Percentiles rank a stretch among this genome's conserved stretches.
Conservation (phyloP, 2,329 filamentous ascomycete species). For the Fusarium avenaceum region DNA sequence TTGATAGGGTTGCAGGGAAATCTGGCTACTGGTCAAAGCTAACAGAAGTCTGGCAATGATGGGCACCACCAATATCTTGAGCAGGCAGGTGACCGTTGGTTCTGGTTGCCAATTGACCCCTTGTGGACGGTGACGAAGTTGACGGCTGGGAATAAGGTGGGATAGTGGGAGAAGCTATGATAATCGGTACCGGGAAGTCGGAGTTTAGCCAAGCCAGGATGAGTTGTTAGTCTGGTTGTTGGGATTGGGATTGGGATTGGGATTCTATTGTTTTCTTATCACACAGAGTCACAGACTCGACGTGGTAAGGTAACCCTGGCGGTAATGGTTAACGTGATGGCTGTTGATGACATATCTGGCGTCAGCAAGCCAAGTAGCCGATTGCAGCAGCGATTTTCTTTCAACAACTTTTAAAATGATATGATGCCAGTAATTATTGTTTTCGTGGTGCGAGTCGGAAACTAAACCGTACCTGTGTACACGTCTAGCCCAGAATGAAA, state of each 20-base stretch:
- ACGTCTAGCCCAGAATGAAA: conserved; percentile 22
- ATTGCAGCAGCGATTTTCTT: background rate
- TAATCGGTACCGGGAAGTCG: conserved; percentile 12
- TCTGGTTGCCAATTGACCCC: background rate
- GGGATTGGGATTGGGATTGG: background rate
- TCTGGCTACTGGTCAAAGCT: conserved; percentile 43
- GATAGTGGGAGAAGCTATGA: conserved; percentile 10
- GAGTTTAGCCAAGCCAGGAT: conserved; percentile 10
- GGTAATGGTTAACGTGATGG: conserved; percentile 1
- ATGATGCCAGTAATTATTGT: conserved; percentile 17
- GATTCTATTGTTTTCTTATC: conserved; percentile 21
- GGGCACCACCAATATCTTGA: conserved; percentile 13
- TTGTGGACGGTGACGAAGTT: conserved; percentile 23
- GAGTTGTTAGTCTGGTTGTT: conserved; percentile 6
- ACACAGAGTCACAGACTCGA: conserved; percentile 7
- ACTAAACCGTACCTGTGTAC: conserved; percentile 1
- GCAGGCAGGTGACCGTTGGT: conserved; percentile 13
- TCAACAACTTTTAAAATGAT: conserved; percentile 11
- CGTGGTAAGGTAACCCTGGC: conserved; percentile 3
- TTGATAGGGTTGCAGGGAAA: conserved; percentile 44
- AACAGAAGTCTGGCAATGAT: conserved; percentile 33
- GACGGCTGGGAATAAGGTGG: conserved; percentile 24
- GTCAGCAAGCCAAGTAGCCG: background rate
- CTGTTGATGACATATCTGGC: conserved; percentile 3
- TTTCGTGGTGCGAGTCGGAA: conserved; percentile 12